Evolutionary conservation across 2,329 filamentous ascomycete species (phyloP).

Genomic region (Verticillium zaregamsianum): DNA sequence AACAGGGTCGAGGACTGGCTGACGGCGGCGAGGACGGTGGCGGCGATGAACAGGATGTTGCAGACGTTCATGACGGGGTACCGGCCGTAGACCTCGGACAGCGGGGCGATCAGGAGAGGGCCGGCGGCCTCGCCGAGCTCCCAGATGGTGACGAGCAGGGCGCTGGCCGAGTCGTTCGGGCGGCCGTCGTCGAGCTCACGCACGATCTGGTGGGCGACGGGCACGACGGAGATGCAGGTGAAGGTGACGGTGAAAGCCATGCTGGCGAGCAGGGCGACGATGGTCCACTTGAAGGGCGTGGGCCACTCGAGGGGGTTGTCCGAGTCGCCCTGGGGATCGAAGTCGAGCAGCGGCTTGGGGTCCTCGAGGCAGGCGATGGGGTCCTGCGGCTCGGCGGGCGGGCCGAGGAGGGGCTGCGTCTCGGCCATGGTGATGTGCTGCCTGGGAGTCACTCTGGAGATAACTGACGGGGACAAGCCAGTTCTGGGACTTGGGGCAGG

Average conservation of each 20-base stretch:
- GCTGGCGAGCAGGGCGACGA: slow-evolving; percentile 47
- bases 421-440: not conserved
- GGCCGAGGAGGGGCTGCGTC: not conserved
- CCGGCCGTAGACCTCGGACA: slow-evolving; percentile 58
- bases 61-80: slow-evolving; percentile 49
- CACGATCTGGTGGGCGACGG: slow-evolving; percentile 47
- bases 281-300: slow-evolving; percentile 44
- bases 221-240: slow-evolving; percentile 52
- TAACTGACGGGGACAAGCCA: no score
- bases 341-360: slow-evolving; percentile 4
- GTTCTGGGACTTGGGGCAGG: no score
- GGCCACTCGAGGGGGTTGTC: slow-evolving; percentile 51
- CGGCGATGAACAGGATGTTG: slow-evolving; percentile 45
- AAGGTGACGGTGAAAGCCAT: slow-evolving; percentile 57
- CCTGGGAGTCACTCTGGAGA: not conserved
- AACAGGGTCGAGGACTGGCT: slow-evolving; percentile 41
- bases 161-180: slow-evolving; percentile 40
- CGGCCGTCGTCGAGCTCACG: slow-evolving; percentile 36
- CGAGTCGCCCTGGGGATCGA: slow-evolving; percentile 13
- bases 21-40: slow-evolving; percentile 43
- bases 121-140: slow-evolving; percentile 63
- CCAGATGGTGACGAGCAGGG: slow-evolving; percentile 67
- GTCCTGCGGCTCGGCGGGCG: not conserved
- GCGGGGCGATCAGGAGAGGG: slow-evolving; percentile 55
- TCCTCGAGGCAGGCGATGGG: not conserved